Evolutionary conservation across 2,329 filamentous ascomycete species (phyloP).

Genomic region (Fusarium proliferatum): DNA sequence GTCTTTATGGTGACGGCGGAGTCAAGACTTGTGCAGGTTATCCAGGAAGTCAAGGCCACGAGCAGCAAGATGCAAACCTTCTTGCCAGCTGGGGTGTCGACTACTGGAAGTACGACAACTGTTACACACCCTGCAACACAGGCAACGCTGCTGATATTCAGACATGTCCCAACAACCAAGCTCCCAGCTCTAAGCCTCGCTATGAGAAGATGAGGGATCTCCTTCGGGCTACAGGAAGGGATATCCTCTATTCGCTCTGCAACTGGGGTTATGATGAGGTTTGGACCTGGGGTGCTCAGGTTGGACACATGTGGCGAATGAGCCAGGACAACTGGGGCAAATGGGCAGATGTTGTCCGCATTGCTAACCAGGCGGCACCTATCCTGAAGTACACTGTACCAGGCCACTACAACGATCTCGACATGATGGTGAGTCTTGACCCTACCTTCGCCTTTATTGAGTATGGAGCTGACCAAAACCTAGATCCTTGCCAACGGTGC

Average conservation of each 20-base stretch:
- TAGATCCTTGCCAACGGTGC: constrained; percentile 23
- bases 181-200: constrained; percentile 6
- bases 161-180: constrained; percentile 3
- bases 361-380: constrained; percentile 22
- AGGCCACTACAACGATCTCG: constrained; percentile 21
- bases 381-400: constrained; percentile 22
- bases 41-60: constrained; percentile 20
- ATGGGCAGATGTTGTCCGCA: constrained; percentile 22
- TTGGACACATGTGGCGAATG: constrained; percentile 28
- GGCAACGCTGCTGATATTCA: constrained; percentile 15
- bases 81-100: constrained; percentile 27
- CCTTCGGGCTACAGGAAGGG: constrained; percentile 14
- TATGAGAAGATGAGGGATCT: constrained; percentile 23
- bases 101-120: constrained; percentile 31
- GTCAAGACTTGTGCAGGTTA: constrained; percentile 22
- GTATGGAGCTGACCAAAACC: background rate
- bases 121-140: constrained; percentile 18
- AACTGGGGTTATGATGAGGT: constrained; percentile 29
- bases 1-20: constrained; percentile 14
- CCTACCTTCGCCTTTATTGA: too few relatives aligned
- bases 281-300: constrained; percentile 26
- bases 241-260: constrained; percentile 26
- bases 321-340: constrained; percentile 21
- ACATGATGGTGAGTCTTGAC: constrained; percentile 13
- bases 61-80: constrained; percentile 18